phyloP scores from a whole-genome alignment of 2,329 filamentous ascomycete genomes.

The Ceratocystis huliohia region DNA sequence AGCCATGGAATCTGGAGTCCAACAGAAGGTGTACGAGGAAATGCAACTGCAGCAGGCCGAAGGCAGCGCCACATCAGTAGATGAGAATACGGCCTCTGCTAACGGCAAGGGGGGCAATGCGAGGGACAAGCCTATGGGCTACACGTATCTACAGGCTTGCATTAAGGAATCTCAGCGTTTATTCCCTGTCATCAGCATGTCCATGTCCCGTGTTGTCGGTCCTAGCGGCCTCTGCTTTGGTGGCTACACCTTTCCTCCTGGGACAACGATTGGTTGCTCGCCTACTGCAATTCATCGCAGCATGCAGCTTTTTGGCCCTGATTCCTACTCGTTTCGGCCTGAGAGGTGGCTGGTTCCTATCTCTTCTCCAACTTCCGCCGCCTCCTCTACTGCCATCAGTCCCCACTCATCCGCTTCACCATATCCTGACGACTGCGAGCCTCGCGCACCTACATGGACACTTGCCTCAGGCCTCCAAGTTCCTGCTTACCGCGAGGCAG shows the following conservation, averaged over 20 bases:
- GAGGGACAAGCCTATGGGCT: constrained; percentile 22
- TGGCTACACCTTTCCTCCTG: constrained; percentile 32
- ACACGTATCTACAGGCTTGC: constrained; percentile 31
- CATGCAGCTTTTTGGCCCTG: constrained; percentile 35
- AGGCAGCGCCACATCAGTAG: neutral
- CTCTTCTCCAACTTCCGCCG: neutral
- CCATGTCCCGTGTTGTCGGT: constrained; percentile 37
- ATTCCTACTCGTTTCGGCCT: constrained; percentile 35
- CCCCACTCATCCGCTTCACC: neutral
- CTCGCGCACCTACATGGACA: neutral
- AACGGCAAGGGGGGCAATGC: neutral
- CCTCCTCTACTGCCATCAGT: neutral
- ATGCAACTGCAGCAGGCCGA: constrained; percentile 19
- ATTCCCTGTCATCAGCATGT: constrained; percentile 40
- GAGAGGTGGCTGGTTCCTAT: constrained; percentile 34
- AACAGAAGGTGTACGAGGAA: constrained; percentile 27
- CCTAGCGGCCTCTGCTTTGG: constrained; percentile 29
- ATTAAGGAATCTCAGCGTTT: constrained; percentile 41
- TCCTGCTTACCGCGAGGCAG: neutral
- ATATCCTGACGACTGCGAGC: neutral
- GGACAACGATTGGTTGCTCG: constrained; percentile 40
- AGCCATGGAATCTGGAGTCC: constrained; percentile 29
- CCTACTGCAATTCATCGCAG: constrained; percentile 40
- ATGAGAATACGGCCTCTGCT: neutral
- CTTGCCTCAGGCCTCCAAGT: constrained; percentile 11